Base-by-base conservation (phyloP, 495 filamentous ascomycete species). In the Sphaerosporella brunnea region DNA sequence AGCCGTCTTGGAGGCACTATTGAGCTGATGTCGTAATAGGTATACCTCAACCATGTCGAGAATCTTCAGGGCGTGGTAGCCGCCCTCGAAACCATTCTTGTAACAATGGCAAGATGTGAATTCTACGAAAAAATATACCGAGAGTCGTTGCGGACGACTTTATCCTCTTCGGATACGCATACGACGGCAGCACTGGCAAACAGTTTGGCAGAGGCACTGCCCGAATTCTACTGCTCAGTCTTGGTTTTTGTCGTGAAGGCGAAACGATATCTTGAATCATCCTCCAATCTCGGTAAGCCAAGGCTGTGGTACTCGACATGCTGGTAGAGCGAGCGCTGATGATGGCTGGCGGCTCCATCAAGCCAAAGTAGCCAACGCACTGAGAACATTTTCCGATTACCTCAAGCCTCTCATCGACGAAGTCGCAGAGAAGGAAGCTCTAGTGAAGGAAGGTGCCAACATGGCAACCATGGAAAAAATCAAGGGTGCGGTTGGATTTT, bases 21-120 rank as follows among this genome's bases (percentile, higher is more conserved):
- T 25, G 10, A 26, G 36, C 16, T 43, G 40, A 26, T 5, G n/a
- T 10, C 21, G n/a, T 38, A 32, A 36, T 23, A 54, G 52, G 26
- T 51, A 1, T 38, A 40, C n/a, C 39, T 54, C 19, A 54, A 54
- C 24, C 38, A 54, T 34, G 45, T 40, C 28, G 50, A 54, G 21
- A 48, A 41, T 7, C 39, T 54, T 9, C 48, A 52, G 15, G 43
- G 18, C 5, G 15, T 52, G 4, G 45, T 25, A n/a, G 44, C 26
- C 4, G 45, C 37, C 11, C 23, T 54, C 4, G 50, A 48, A 24
- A 37, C 46, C 4, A 54, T 54, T 24, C 20, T 42, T 7, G 23
- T 23, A 3, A 28, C 44, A 3, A 51, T 54, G 49, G 50, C 34
- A 15, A 53, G 37, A 7, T 51, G 49, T 15, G 26, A 41, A 15